Evolutionary conservation across 805 yeast species (phyloP).

Genomic region (Candida orba): DNA sequence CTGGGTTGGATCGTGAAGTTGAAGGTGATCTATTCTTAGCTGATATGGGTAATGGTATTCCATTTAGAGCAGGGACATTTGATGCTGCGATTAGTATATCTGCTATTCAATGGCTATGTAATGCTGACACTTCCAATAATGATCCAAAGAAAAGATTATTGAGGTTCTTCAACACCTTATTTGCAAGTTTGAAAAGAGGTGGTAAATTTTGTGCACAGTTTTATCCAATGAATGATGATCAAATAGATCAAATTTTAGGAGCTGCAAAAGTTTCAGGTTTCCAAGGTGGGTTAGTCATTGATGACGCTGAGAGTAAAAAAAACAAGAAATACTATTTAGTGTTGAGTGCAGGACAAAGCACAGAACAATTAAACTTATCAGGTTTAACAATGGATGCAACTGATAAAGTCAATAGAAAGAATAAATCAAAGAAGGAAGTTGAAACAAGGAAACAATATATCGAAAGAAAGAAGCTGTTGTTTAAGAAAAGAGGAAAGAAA

Average conservation of each 20-base stretch:
- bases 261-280: conserved; percentile 94
- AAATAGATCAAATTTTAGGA: conserved; percentile 64
- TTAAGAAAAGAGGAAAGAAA: conserved; percentile 82
- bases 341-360: conserved; percentile 78
- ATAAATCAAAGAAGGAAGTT: conserved; percentile 33
- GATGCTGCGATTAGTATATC: conserved; percentile 95
- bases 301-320: conserved; percentile 87
- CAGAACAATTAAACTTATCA: conserved; percentile 63
- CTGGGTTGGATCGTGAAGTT: conserved; percentile 84
- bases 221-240: conserved; percentile 86
- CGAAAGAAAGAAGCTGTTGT: conserved; percentile 84
- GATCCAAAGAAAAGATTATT: conserved; percentile 80
- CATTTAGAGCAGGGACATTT: conserved; percentile 92
- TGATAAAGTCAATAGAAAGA: conserved; percentile 25
- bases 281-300: conserved; percentile 91
- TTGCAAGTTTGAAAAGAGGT: conserved; percentile 81
- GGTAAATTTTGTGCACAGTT: conserved; percentile 98
- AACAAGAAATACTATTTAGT: conserved; percentile 89
- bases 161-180: conserved; percentile 81
- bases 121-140: conserved; percentile 76
- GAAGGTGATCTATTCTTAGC: conserved; percentile 90
- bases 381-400: conserved; percentile 79
- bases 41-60: conserved; percentile 91
- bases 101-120: conserved; percentile 97
- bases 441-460: conserved; percentile 81